A percentile compares a stretch with the other conserved stretches of the same genome.
These are phyloP conservation scores for Globisporangium iwayamae DNA, from an alignment of 352 stramenopile species.

Conservation along the genomic window DNA sequence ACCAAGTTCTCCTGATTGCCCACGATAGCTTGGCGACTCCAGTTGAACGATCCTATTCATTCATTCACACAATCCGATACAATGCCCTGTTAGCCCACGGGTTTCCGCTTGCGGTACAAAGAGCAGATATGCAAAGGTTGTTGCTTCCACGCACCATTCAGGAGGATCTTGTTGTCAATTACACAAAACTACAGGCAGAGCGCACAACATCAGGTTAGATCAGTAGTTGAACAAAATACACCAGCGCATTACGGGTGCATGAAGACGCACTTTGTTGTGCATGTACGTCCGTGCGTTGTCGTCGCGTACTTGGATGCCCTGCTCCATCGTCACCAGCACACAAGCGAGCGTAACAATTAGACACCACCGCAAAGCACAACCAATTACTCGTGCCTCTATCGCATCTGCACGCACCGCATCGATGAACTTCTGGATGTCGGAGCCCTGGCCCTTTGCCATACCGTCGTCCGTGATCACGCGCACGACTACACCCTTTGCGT, in stretches of 20 bases:
- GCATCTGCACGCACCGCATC: constrained; percentile 36
- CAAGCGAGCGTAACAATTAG: neutral
- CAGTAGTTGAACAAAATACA: neutral
- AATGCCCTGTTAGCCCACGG: neutral
- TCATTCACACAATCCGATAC: neutral
- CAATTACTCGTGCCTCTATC: neutral
- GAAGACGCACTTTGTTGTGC: constrained; percentile 58
- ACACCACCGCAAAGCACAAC: neutral
- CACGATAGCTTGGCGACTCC: constrained; percentile 62
- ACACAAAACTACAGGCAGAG: constrained; percentile 46
- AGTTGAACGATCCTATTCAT: constrained; percentile 60
- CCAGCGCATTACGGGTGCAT: no score
- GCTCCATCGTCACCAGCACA: constrained; percentile 6
- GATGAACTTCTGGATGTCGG: constrained; percentile 74
- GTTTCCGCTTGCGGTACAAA: neutral
- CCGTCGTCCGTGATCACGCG: constrained; percentile 67
- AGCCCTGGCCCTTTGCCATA: constrained; percentile 52
- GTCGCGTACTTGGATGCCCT: constrained; percentile 60
- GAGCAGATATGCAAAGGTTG: neutral
- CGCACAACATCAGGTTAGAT: neutral
- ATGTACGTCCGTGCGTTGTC: constrained; percentile 61
- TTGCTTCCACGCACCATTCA: constrained; percentile 39
- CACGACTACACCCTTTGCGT: constrained; percentile 45
- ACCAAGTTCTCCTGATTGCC: constrained; percentile 69
- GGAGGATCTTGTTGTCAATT: constrained; percentile 52